These are phyloP conservation scores for Geum urbanum DNA, from an alignment of 306 rosid genomes.

Conservation along the genomic window DNA sequence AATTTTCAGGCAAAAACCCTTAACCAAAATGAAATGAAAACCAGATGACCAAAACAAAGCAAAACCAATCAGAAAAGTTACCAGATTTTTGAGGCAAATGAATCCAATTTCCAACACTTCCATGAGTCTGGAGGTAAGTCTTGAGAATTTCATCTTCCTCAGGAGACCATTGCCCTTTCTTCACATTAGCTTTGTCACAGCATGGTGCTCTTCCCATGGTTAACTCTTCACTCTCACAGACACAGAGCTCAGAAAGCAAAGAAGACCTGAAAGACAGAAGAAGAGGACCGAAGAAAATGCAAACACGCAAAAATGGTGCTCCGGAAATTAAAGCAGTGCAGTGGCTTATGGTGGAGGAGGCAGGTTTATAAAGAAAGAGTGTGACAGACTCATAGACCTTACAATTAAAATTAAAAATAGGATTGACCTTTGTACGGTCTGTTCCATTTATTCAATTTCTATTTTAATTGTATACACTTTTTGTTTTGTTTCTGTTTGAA, in stretches of 20 bases:
- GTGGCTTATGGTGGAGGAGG: not conserved
- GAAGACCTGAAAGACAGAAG: not conserved
- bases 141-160: constrained; percentile 81
- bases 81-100: constrained; percentile 84
- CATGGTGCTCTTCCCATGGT: constrained; percentile 94
- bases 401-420: not conserved
- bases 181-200: constrained; percentile 83
- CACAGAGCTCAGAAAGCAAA: not conserved
- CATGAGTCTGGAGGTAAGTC: constrained; percentile 53
- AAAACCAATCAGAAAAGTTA: constrained; percentile 21
- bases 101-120: constrained; percentile 79
- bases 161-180: constrained; percentile 92
- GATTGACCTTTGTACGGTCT: constrained; percentile 25
- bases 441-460: not conserved
- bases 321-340: constrained; percentile 9
- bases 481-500: not conserved
- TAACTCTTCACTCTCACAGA: not conserved
- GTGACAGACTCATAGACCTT: constrained; percentile 11
- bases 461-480: not conserved
- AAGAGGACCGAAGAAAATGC: constrained; percentile 11
- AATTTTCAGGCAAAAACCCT: not conserved
- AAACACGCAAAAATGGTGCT: constrained; percentile 18
- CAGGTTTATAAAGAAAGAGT: constrained; percentile 42
- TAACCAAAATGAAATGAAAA: not conserved
- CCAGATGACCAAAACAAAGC: not conserved